Evolutionary conservation across 225 moss, liverwort and hornwort species (phyloP), one percentile per base, ranked within the genome.

Genomic region (Thuidium tamariscinum): DNA sequence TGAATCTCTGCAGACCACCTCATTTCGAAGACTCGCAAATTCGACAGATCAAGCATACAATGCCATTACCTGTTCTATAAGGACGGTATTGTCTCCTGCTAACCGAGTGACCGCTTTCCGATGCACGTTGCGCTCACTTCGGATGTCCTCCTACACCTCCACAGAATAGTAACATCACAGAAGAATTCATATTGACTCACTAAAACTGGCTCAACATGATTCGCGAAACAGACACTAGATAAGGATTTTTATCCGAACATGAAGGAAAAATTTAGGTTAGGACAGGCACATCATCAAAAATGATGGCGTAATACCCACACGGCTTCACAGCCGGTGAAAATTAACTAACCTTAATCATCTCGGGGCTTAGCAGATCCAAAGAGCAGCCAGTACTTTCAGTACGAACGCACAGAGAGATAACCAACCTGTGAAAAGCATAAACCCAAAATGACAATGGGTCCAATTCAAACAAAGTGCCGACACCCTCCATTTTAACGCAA

Each of bases 31-130:
- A 81, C 48, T 68, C 59, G 44, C 26, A 55, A 39, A 82, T 51
- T 37, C 52, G 77, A 62, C 32, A 76, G 25, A 71, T 51, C n/a
- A 56, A 60, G 67, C 74, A 61, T 86, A 16, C 34, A 59, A 41
- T 81, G 83, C 79, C 77, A 87, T 44, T 86, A 92, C 93, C 89
- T 92, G 92, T 74, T 92, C 92, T 76, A 83, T 85, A 61, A 94
- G 88, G 78, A 78, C 48, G 79, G 92, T 86, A 80, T 91, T 94
- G 59, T 94, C 92, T 60, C 88, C 90, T 74, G 91, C 90, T 78
- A 92, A 89, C 39, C 91, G 93, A 82, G 89, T 84, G 30, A 90
- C 83, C 41, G 92, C 87, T 89, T 91, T 92, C 81, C 89, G 92
- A 82, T 94, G 93, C 74, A 87, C 83, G 66, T 80, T 87, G 76